Evolutionary conservation across 306 rosid species (phyloP).

Genomic region (Macrotyloma uniflorum): DNA sequence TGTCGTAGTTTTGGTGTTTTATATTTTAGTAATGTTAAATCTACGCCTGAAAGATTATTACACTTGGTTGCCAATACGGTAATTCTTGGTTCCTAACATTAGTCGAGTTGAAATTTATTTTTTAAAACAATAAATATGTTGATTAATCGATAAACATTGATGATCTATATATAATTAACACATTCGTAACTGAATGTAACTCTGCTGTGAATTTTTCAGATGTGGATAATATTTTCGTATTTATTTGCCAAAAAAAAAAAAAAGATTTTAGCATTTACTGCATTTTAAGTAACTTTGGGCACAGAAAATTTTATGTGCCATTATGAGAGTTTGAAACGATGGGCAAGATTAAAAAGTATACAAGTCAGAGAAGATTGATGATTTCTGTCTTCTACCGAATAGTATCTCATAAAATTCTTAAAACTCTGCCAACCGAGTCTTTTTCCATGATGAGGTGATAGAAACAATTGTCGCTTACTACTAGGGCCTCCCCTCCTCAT

Average conservation of each 20-base stretch:
- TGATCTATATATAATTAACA: background rate
- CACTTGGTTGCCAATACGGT: background rate
- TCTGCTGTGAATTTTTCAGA: background rate
- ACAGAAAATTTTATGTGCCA: background rate
- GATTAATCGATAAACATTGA: background rate
- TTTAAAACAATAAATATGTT: background rate
- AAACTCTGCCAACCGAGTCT: constrained; percentile 5
- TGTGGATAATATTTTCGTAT: background rate
- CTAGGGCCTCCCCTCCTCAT: background rate
- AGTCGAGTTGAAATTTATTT: background rate
- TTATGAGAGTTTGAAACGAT: background rate
- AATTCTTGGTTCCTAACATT: background rate
- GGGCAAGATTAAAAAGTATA: constrained; percentile 4
- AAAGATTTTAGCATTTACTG: background rate
- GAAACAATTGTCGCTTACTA: background rate
- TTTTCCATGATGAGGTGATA: background rate
- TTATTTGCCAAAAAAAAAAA: background rate
- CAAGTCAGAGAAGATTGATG: background rate
- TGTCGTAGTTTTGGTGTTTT: constrained; percentile 30
- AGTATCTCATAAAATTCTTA: constrained; percentile 13
- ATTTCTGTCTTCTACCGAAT: background rate
- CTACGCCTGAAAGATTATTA: background rate
- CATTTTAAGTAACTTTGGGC: constrained; percentile 17
- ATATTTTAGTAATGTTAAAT: constrained; percentile 27
- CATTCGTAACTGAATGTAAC: background rate